Base-by-base conservation (phyloP, 2,329 filamentous ascomycete species). In the Colletotrichum nymphaeae region DNA sequence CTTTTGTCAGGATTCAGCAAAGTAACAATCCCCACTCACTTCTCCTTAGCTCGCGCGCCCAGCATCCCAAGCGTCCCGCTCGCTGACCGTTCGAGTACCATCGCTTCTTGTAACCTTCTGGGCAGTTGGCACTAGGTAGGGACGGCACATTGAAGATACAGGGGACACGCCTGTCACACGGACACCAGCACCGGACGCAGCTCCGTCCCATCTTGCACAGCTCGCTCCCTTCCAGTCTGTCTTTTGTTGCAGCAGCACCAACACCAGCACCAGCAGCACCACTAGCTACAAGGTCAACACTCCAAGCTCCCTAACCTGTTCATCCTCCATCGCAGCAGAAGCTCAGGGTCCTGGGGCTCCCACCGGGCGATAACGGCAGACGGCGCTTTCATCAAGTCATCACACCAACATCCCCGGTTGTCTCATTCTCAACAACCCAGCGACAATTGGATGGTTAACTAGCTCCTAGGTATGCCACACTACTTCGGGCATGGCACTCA, bases 21-120 rank as follows among this genome's bases (percentile, higher is more conserved):
- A 62, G 22, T 35, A 42, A 2, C 9, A 22, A 42, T 22, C 62
- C 22, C 62, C 32, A 19, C 22, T 53, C 7, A 19, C 22, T 53
- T 4, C 24, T 7, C 14, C 5, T 30, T 56, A 64, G 49, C 49
- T 49, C 19, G n/a, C 22, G 35, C n/a, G 28, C 22, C 42, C 42
- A 53, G 46, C 46, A 42, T 42, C 32, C 30, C 30, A 22, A 26
- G 28, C 49, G 30, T 58, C 24, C 46, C 30, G 42, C 42, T 19
- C 8, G 16, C 66, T 53, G 24, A 69, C 59, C 42, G 59, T 64
- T 35, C 68, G 12, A 19, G 55, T 71, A 56, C 49, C 69, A 62
- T 67, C 52, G 30, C 57, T n/a, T 30, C 64, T 57, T 67, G 49
- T 49, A 42, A 57, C 63, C 30, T 42, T 19, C 37, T 42, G 37